Evolutionary conservation across 768 basidiomycete genomes (phyloP), one percentile per base, ranked within the genome.

Genomic region (Amanita rimosa): DNA sequence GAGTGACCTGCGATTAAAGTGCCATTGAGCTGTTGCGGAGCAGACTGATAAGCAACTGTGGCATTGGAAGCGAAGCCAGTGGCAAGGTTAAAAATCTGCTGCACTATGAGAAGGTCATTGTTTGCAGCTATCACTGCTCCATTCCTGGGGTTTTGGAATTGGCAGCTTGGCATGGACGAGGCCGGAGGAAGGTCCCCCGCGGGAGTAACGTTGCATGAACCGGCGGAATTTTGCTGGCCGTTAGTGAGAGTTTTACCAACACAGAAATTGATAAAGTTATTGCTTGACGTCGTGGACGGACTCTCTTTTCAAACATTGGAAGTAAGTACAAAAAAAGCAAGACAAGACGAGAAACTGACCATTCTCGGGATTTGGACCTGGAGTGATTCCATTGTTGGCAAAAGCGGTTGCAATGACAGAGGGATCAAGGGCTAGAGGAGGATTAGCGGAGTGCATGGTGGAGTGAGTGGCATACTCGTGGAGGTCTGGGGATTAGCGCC

Each of bases 241-340:
- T 79, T 61, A 33, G 77, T 78, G 52, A 61, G 49, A 69, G 59
- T 31, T 67, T 62, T 7, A 61, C 58, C 10, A 9, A 66, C 58
- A 56, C 74, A 78, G 57, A 70, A 70, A 64, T 76, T 74, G 66
- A 75, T 73, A 55, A 75, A 81, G 66, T 81, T 80, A 64, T 81
- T 78, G 16, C 63, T 64, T n/a, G 73, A 74, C 1, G 74, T 74
- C 24, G 69, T 58, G 4, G 74, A 70, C 70, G 58, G 75, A 73
- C 39, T 73, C 27, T 3, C 73, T 55, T 62, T 60, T 6, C 34
- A 31, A 24, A 44, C 44, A 35, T 49, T 53, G 55, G 52, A 26
- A 57, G 57, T 50, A 54, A 58, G 54, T 54, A 21, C 21, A 17
- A 8, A 39, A 14, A 47, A 34, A 9, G n/a, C n/a, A n/a, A n/a